Base-by-base conservation (phyloP, 225 moss, liverwort and hornwort species). In the Physcomitrellopsis africana region DNA sequence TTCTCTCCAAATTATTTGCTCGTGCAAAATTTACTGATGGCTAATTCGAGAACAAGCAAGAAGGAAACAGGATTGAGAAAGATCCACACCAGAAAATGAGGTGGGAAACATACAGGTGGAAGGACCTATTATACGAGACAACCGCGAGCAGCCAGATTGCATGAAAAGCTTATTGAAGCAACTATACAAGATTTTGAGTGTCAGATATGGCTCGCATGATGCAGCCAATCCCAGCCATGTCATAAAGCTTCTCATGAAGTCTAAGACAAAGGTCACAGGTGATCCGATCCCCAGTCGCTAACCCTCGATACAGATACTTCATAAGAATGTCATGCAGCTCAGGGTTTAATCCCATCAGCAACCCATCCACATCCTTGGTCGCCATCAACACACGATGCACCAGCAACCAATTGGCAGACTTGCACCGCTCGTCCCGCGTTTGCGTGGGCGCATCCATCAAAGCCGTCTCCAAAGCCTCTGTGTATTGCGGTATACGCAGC, bases 321-420 rank as follows among this genome's bases (percentile, higher is more conserved):
- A 97, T 97, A 9, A 94, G 84, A 41, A 94, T 84, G 78, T 94
- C 94, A 70, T 91, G 91, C 37, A 86, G 85, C 61, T 93, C 97
- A 9, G 90, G 78, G 72, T 93, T 93, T 76, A 97, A 77, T 48
- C 89, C 90, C 54, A 82, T 74, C 63, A 94, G 78, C 68, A 94
- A 56, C 66, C 86, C 88, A 14, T 97, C 97, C 29, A 80, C 85
- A 72, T 97, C 97, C 68, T 97, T 97, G 45, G 94, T 86, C 60
- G 94, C 91, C 97, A 94, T 97, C 86, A 97, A 65, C 14, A 94
- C 94, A 60, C 97, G 94, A 72, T 97, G 94, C 61, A 97, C 94
- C 76, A 97, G 26, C 9, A 93, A 76, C 97, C 97, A 97, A 51
- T 94, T 97, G 45, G 97, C 94, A 18, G 97, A 94, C 85, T 94